A percentile compares a stretch with the other conserved stretches of the same genome.
phyloP scores from a whole-genome alignment of 345 rosid species.

The Pugionium cornutum region DNA sequence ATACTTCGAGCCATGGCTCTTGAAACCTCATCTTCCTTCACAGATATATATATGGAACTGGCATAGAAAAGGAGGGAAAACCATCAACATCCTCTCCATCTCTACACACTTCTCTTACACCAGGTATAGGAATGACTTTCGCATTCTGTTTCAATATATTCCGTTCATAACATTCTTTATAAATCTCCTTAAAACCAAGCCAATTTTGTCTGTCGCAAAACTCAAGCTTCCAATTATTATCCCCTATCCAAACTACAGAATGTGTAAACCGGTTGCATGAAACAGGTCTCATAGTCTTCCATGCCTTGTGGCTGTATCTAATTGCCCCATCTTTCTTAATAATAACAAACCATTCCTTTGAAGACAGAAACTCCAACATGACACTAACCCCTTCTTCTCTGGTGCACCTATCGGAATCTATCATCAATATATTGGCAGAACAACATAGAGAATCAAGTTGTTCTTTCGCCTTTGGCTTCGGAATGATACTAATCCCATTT shows the following conservation, averaged over 20 bases:
- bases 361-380: conserved; percentile 53
- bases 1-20: conserved; percentile 69
- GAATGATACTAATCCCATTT: conserved; percentile 42
- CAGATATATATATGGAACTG: conserved; percentile 63
- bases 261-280: conserved; percentile 66
- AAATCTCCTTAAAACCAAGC: conserved; percentile 79
- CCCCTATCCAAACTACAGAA: conserved; percentile 67
- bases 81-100: conserved; percentile 40
- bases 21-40: conserved; percentile 65
- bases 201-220: conserved; percentile 71
- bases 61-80: conserved; percentile 49
- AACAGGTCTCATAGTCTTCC: conserved; percentile 61
- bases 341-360: conserved; percentile 70
- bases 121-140: conserved; percentile 84
- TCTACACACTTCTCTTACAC: conserved; percentile 62
- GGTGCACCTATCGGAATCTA: conserved; percentile 63
- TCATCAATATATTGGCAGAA: conserved; percentile 60
- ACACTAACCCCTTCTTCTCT: conserved; percentile 68
- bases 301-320: conserved; percentile 53
- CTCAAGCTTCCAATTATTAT: conserved; percentile 85
- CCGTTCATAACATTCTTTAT: conserved; percentile 77
- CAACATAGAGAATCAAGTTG: conserved; percentile 51
- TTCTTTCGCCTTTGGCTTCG: conserved; percentile 36
- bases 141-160: conserved; percentile 46
- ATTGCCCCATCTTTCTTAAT: conserved; percentile 57